phyloP scores from a whole-genome alignment of 2,329 filamentous ascomycete species.

The Tolypocladium ovalisporum region DNA sequence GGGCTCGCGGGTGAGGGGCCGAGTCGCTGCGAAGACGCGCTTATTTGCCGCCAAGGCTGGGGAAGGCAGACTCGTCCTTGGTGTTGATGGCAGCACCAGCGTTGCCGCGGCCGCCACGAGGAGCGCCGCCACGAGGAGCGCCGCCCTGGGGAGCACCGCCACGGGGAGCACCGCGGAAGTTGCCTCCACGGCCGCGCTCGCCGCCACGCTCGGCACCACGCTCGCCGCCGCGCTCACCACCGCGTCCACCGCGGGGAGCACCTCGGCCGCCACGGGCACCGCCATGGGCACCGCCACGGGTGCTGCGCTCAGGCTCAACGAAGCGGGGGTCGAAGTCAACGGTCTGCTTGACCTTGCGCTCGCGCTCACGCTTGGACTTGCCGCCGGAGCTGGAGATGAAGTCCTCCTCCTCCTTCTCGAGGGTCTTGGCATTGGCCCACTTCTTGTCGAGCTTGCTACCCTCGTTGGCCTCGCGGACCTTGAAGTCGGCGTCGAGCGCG shows the following conservation, averaged over 20 bases:
- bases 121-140: constrained; percentile 8
- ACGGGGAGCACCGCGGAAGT: constrained; percentile 23
- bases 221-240: constrained; percentile 36
- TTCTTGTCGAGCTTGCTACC: constrained; percentile 82
- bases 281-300: constrained; percentile 40
- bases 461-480: constrained; percentile 87
- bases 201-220: constrained; percentile 40
- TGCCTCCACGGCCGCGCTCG: constrained; percentile 31
- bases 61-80: constrained; percentile 48
- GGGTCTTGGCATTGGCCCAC: constrained; percentile 74
- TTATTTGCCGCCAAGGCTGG: constrained; percentile 47
- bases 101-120: constrained; percentile 25
- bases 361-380: constrained; percentile 77
- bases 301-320: constrained; percentile 56
- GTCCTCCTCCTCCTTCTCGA: constrained; percentile 57
- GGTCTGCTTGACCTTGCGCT: constrained; percentile 84
- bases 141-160: constrained; percentile 23
- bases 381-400: constrained; percentile 65
- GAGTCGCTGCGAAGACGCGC: constrained; percentile 6
- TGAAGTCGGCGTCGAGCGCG: constrained; percentile 50
- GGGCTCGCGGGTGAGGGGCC: neutral
- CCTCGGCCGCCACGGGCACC: constrained; percentile 38
- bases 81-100: constrained; percentile 38
- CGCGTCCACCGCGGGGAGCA: constrained; percentile 36
- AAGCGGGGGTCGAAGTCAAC: constrained; percentile 82